phyloP scores from a whole-genome alignment of 305 asterid genomes.

The Andrographis paniculata region DNA sequence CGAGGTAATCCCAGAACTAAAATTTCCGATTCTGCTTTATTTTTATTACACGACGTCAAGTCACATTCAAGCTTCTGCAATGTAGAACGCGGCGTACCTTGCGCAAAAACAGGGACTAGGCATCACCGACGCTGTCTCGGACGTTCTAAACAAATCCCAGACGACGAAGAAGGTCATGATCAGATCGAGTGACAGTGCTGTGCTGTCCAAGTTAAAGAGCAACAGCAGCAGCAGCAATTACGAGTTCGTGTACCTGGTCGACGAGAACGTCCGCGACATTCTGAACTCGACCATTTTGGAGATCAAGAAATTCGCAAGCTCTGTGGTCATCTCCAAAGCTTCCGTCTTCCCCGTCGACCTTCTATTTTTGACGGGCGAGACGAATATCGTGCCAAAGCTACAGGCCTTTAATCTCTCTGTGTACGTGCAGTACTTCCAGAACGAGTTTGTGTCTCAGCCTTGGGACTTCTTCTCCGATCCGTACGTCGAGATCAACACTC shows the following conservation, averaged over 20 bases:
- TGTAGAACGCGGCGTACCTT: constrained; percentile 71
- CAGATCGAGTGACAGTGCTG: constrained; percentile 58
- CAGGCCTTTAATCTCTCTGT: constrained; percentile 46
- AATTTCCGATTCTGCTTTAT: constrained; percentile 1
- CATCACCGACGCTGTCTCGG: constrained; percentile 54
- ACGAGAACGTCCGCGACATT: constrained; percentile 38
- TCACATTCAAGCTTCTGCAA: constrained; percentile 11
- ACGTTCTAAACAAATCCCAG: constrained; percentile 38
- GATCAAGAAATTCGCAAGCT: constrained; percentile 50
- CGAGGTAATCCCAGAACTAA: constrained; percentile 39
- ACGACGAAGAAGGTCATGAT: constrained; percentile 48
- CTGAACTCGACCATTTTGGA: constrained; percentile 48
- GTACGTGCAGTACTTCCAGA: constrained; percentile 46
- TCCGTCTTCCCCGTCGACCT: constrained; percentile 39
- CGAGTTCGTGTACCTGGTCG: constrained; percentile 54
- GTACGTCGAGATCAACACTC: constrained; percentile 50
- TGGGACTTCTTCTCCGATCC: constrained; percentile 83
- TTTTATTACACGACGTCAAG: not conserved
- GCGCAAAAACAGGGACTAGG: constrained; percentile 59
- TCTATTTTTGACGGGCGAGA: constrained; percentile 25
- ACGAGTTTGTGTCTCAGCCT: constrained; percentile 78
- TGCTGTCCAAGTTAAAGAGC: constrained; percentile 35
- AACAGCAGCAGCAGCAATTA: constrained; percentile 31
- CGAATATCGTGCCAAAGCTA: constrained; percentile 46
- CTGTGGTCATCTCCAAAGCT: constrained; percentile 41